phyloP scores from a whole-genome alignment of 176 grass and related monocot genomes.

The Thalia dealbata region DNA sequence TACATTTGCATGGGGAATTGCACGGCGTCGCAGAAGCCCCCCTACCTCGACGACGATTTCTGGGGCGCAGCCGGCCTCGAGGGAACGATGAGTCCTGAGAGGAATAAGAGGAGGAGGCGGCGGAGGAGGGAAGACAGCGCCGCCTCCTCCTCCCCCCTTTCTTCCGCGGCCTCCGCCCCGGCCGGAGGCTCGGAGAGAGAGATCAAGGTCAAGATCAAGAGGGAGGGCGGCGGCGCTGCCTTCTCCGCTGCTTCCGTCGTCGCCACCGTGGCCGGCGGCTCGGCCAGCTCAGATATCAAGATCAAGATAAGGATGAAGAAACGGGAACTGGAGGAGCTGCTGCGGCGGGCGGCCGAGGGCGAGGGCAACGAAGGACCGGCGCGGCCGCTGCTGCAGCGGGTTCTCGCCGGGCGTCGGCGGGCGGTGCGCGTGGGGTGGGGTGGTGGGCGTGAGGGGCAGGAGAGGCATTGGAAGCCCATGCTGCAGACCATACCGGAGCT shows the following conservation, averaged over 20 bases:
- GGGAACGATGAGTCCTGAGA: neutral
- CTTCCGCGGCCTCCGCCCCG: neutral
- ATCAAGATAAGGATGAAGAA: conserved; percentile 39
- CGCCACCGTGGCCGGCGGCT: neutral
- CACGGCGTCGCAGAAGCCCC: neutral
- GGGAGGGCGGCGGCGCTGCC: conserved; percentile 37
- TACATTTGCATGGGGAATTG: neutral
- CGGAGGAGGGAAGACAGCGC: conserved; percentile 39
- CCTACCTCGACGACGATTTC: neutral
- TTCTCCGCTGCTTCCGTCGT: no score
- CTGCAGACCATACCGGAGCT: conserved; percentile 40
- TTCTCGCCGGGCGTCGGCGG: conserved; percentile 33
- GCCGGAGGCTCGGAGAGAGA: conserved; percentile 3
- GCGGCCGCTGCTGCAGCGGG: conserved; percentile 20
- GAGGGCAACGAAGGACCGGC: conserved; percentile 24
- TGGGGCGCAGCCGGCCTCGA: neutral
- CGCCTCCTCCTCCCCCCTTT: no score
- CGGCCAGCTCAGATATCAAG: conserved; percentile 37
- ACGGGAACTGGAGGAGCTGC: conserved; percentile 49
- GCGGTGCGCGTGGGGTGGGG: no score
- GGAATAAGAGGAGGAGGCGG: conserved; percentile 39
- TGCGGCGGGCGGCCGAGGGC: conserved; percentile 19
- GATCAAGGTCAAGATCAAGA: conserved; percentile 50
- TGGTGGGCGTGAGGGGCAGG: conserved; percentile 12
- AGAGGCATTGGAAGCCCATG: conserved; percentile 35